phyloP scores from a whole-genome alignment of 257 asterid species.

The Perilla frutescens region DNA sequence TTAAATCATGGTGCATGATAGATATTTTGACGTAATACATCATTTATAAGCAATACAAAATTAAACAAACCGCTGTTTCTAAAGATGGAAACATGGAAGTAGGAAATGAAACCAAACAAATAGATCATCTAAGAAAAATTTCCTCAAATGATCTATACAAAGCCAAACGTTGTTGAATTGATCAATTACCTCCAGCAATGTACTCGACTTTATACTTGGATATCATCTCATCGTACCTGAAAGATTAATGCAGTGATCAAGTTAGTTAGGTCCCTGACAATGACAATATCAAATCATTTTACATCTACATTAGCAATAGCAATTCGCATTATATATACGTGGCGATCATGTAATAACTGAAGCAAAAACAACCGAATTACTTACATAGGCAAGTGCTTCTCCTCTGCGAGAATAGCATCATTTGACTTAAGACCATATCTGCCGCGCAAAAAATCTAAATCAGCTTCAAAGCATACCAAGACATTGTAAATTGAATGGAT shows the following conservation, averaged over 20 bases:
- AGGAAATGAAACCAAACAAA: background rate
- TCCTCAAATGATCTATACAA: background rate
- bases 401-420: constrained; percentile 86
- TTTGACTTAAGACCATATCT: constrained; percentile 62
- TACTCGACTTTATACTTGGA: constrained; percentile 72
- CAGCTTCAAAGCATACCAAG: constrained; percentile 23
- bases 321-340: background rate
- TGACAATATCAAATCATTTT: background rate
- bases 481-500: background rate
- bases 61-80: background rate
- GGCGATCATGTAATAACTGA: background rate
- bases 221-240: constrained; percentile 80
- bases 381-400: constrained; percentile 79
- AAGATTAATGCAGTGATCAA: constrained; percentile 28
- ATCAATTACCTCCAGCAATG: constrained; percentile 81
- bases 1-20: background rate
- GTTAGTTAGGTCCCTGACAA: background rate
- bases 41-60: background rate
- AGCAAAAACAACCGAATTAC: constrained; percentile 23
- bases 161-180: background rate
- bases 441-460: constrained; percentile 12
- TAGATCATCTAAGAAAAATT: background rate
- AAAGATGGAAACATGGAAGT: background rate
- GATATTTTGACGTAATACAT: background rate
- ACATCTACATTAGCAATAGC: background rate